Evolutionary conservation across 169 alveolate genomes (phyloP), one percentile per base, ranked within the genome.

Genomic region (Plasmodium billcollinsi): DNA sequence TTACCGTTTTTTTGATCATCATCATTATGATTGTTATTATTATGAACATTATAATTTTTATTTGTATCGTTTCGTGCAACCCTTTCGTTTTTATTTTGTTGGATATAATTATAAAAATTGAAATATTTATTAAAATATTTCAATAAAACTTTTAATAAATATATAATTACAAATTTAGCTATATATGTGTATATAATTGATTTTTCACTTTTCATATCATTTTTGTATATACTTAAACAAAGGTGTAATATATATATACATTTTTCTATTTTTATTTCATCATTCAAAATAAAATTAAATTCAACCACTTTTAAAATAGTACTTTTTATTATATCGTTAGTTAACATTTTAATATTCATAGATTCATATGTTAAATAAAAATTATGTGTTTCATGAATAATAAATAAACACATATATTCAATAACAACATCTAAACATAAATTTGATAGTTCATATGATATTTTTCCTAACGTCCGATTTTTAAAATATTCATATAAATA

Each of bases 371-470:
- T 83, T 43, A 83, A 69, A 72, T 83, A 83, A 67, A 14, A 67
- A 56, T 21, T 18, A 62, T 69, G 73, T 26, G 26, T 69, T 72
- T 83, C 91, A 29, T 69, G 62, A 7, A 69, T 72, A 49, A 56
- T 52, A 62, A 83, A 83, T n/a, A 83, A 62, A 47, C 91, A 83
- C 18, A 83, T 29, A 29, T 83, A 83, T 69, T 83, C 91, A 71
- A 83, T 67, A 3, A 83, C 20, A 26, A 83, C 61, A 69, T 83
- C 91, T 54, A 83, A 83, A 14, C 91, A 83, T 1, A 50, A 43
- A 50, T 72, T 69, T 43, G 59, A 69, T 61, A 83, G 14, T 52
- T 83, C 83, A 50, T 21, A 73, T 12, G 20, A 7, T 47, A 9
- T 20, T 15, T 15, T 29, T 15, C 14, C 71, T 8, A 45, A n/a